Conservation (phyloP, 257 asterid species). For the Marsdenia floribunda region DNA sequence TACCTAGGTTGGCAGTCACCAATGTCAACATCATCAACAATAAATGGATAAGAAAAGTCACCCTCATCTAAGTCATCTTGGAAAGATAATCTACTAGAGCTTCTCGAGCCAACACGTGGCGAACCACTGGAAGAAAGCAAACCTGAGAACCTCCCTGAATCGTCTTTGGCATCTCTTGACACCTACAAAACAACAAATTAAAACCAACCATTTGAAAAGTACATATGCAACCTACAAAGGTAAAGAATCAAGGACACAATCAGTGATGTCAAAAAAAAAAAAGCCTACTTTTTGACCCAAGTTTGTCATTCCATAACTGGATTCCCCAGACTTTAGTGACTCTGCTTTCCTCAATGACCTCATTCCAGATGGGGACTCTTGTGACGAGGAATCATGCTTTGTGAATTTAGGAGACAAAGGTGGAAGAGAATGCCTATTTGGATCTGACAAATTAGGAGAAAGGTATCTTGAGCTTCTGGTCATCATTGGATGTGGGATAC, state of each 20-base stretch:
- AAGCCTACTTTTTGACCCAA: constrained; percentile 59
- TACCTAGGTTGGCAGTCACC: constrained; percentile 69
- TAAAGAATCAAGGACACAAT: constrained; percentile 5
- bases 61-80: constrained; percentile 87
- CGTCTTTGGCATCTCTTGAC: constrained; percentile 78
- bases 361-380: constrained; percentile 74
- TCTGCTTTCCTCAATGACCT: constrained; percentile 64
- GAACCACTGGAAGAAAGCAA: constrained; percentile 85
- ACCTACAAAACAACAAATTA: constrained; percentile 35
- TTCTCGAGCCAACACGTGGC: constrained; percentile 90
- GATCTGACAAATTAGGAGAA: constrained; percentile 88
- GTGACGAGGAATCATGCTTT: constrained; percentile 68
- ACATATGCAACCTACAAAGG: not conserved
- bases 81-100: constrained; percentile 92
- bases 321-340: constrained; percentile 58
- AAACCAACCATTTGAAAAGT: constrained; percentile 4
- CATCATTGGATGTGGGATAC: constrained; percentile 79
- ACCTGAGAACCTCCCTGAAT: constrained; percentile 93
- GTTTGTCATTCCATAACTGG: constrained; percentile 42
- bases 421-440: constrained; percentile 77
- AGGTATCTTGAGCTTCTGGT: constrained; percentile 69
- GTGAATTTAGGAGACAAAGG: constrained; percentile 75
- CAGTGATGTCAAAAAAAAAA: constrained; percentile 19
- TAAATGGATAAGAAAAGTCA: constrained; percentile 85
- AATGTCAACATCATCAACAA: constrained; percentile 90